phyloP scores from a whole-genome alignment of 1,139 yeast genomes.

The Pichia norvegensis region DNA sequence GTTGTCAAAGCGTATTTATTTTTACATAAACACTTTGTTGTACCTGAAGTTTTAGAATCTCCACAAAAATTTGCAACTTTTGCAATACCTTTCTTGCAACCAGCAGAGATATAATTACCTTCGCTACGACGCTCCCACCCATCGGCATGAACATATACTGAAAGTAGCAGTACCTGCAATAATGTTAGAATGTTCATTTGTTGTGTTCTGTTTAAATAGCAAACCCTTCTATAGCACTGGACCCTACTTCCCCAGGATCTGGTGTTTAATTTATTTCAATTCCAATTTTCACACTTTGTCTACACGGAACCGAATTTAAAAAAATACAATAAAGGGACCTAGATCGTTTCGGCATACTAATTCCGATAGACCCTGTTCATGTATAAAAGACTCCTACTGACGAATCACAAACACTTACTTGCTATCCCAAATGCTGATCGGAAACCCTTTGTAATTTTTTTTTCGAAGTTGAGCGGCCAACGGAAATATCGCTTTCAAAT shows the following conservation, averaged over 20 bases:
- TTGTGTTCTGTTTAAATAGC: background rate
- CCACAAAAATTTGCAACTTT: constrained; percentile 30
- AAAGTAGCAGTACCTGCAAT: background rate
- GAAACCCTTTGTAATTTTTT: background rate
- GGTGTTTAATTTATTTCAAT: too few relatives aligned
- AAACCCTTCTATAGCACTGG: too few relatives aligned
- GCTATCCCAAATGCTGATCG: background rate
- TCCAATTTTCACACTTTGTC: too few relatives aligned
- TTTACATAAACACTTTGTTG: constrained; percentile 25
- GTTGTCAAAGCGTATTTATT: constrained; percentile 16
- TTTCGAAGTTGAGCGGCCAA: background rate
- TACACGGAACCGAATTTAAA: too few relatives aligned
- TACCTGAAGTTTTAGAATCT: constrained; percentile 7
- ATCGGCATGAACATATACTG: background rate
- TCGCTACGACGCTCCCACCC: constrained; percentile 15
- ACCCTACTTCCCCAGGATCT: too few relatives aligned
- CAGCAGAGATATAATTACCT: constrained; percentile 20
- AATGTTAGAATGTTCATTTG: background rate
- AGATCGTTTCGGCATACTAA: background rate
- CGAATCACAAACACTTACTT: background rate
- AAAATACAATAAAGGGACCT: too few relatives aligned
- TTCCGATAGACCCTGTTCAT: background rate
- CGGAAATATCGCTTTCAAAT: background rate
- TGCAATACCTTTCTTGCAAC: constrained; percentile 30
- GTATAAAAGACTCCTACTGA: background rate